phyloP scores from a whole-genome alignment of 1,139 yeast genomes.

The Lodderomyces pseudojiufengensis region DNA sequence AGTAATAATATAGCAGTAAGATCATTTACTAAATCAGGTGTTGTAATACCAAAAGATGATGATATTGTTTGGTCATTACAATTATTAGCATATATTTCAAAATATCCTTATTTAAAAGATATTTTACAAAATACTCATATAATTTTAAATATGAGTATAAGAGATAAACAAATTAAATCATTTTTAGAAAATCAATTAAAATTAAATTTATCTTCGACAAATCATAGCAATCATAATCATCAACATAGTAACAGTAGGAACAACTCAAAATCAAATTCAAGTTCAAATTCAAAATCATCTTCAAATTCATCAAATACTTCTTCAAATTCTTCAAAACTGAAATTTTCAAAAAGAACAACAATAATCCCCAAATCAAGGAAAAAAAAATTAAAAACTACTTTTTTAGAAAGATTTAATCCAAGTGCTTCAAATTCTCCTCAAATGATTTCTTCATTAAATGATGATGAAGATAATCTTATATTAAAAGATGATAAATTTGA shows the following conservation, averaged over 20 bases:
- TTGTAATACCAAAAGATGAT: conserved; percentile 82
- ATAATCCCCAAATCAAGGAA: conserved; percentile 35
- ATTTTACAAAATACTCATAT: conserved; percentile 69
- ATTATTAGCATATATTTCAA: conserved; percentile 86
- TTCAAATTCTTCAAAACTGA: too few relatives aligned
- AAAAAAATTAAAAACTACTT: conserved; percentile 17
- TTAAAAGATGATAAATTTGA: conserved; percentile 36
- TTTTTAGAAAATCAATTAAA: conserved; percentile 38
- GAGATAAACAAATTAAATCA: conserved; percentile 41
- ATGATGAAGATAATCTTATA: conserved; percentile 34
- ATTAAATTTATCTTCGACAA: too few relatives aligned
- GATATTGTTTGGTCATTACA: conserved; percentile 94
- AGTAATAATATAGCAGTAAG: conserved; percentile 51
- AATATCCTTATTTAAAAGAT: conserved; percentile 77
- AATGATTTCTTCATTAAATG: conserved; percentile 35
- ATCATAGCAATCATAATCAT: too few relatives aligned
- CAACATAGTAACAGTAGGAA: too few relatives aligned
- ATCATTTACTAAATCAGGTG: conserved; percentile 64
- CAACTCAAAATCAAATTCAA: too few relatives aligned
- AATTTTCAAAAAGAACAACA: conserved; percentile 21
- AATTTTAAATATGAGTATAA: conserved; percentile 51
- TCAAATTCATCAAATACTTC: too few relatives aligned
- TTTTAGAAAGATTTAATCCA: conserved; percentile 29
- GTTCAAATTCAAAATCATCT: too few relatives aligned
- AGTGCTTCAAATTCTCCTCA: conserved; percentile 44